phyloP scores from a whole-genome alignment of 768 basidiomycete genomes.

The Brasilioporus rufonigricans region DNA sequence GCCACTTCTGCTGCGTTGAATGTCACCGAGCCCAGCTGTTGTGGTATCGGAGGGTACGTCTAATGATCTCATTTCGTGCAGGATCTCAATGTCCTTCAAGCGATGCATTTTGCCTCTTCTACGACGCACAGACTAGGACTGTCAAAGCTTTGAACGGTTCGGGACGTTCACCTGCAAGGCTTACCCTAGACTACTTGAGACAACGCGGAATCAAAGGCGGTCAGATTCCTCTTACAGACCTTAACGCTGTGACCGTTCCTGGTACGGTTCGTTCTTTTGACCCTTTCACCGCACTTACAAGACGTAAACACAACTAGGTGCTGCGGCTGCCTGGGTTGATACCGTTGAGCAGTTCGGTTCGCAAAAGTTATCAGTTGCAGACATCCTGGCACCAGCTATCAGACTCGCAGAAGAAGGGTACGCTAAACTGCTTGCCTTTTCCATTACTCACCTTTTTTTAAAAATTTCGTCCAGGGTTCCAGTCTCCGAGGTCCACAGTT shows the following conservation, averaged over 20 bases:
- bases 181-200: constrained; percentile 72
- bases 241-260: constrained; percentile 92
- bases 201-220: constrained; percentile 63
- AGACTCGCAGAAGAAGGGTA: constrained; percentile 89
- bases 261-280: constrained; percentile 36
- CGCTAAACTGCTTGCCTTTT: constrained; percentile 9
- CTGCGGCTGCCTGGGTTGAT: constrained; percentile 95
- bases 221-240: constrained; percentile 72
- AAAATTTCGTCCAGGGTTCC: constrained; percentile 63
- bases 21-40: constrained; percentile 83
- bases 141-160: constrained; percentile 93
- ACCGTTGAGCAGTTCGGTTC: constrained; percentile 82
- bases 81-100: constrained; percentile 36
- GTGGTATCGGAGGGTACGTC: constrained; percentile 87
- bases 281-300: constrained; percentile 1
- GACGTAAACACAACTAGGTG: constrained; percentile 47
- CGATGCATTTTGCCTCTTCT: constrained; percentile 93
- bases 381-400: constrained; percentile 87
- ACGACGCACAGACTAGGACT: constrained; percentile 74
- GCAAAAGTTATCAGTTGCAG: constrained; percentile 55
- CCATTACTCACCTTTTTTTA: not conserved
- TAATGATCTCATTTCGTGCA: not conserved
- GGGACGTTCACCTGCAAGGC: constrained; percentile 77
- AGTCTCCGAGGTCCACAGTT: constrained; percentile 78
- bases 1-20: constrained; percentile 92